Base-by-base conservation (phyloP, 1,284 basidiomycete genomes). In the Xanthoconium separans region DNA sequence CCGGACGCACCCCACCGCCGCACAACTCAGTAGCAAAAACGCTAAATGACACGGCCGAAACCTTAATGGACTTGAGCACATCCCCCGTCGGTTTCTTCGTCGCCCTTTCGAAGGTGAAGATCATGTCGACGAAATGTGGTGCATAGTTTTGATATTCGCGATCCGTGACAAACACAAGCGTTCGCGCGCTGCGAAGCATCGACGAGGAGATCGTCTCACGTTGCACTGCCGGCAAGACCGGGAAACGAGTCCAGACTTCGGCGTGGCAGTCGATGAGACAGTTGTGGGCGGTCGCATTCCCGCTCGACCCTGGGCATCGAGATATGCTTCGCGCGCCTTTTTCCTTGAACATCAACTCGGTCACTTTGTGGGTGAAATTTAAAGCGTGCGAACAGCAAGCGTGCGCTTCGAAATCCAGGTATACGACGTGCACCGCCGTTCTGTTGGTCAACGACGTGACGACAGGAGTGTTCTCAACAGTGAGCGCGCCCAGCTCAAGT, bases 181-280 rank as follows among this genome's bases (percentile, higher is more conserved):
- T 68, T 18, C 68, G 72, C 4, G 56, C 56, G 13, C 63, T 60
- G 27, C 74, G 61, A 6, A 62, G 59, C 22, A 61, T 58, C 3
- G 71, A 72, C 0, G 74, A 70, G 0, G 71, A 68, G 18, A 79
- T 75, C 0, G 77, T 78, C 34, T 77, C 71, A 6, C 80, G 73
- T 40, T 74, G 74, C 33, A 86, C 75, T 0, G 82, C 81, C 1
- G 83, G 73, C 0, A 81, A 60, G 11, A 85, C 82, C 0, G 84
- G 83, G 60, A 82, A 85, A 3, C 82, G 78, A 4, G 76, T 80
- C 83, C 83, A 85, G 42, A 84, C 77, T 18, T 85, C 83, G 0
- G 73, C 61, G 51, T 83, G 77, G 50, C 81, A 83, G 53, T 84
- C 80, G 9, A 85, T 65, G 9, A 85, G 66, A 44, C 70, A 77